Evolutionary conservation across 139 green algal species (phyloP).

Genomic region (Picochlorum costavermella): DNA sequence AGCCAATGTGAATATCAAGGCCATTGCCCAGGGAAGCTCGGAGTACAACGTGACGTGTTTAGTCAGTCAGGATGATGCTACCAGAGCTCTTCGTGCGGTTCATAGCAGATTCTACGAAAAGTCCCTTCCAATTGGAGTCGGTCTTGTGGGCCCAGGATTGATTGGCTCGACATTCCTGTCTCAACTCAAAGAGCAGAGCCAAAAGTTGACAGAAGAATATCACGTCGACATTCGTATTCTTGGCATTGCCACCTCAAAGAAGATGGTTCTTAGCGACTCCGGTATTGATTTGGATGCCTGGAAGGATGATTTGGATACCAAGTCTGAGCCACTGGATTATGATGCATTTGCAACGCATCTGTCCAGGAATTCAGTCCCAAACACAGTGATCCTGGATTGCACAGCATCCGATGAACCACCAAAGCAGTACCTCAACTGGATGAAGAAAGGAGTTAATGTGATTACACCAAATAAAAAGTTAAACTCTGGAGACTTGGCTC

Average conservation of each 20-base stretch:
- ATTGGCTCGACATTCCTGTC: conserved; percentile 84
- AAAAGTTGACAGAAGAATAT: conserved; percentile 68
- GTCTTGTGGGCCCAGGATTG: conserved; percentile 82
- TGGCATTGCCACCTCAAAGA: conserved; percentile 53
- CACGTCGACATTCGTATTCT: conserved; percentile 83
- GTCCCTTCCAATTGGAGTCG: conserved; percentile 77
- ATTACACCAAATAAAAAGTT: conserved; percentile 98
- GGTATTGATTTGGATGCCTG: conserved; percentile 74
- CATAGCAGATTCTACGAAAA: conserved; percentile 88
- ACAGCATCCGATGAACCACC: conserved; percentile 71
- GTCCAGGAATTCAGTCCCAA: conserved; percentile 70
- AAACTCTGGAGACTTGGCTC: conserved; percentile 66
- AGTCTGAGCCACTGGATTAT: conserved; percentile 38
- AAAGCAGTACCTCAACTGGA: conserved; percentile 74
- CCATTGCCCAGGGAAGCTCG: conserved; percentile 69
- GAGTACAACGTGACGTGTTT: conserved; percentile 99
- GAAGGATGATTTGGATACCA: conserved; percentile 46
- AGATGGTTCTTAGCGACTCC: conserved; percentile 73
- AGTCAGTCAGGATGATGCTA: conserved; percentile 63
- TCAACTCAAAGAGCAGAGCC: conserved; percentile 68
- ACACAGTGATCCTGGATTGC: conserved; percentile 90
- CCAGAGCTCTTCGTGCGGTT: conserved; percentile 70
- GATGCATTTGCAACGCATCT: conserved; percentile 60
- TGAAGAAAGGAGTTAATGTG: conserved; percentile 79
- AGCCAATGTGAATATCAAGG: conserved; percentile 83